Percentiles rank a stretch among this genome's conserved stretches.
phyloP scores from a whole-genome alignment of 257 asterid genomes.

The Salvia rosmarinus region DNA sequence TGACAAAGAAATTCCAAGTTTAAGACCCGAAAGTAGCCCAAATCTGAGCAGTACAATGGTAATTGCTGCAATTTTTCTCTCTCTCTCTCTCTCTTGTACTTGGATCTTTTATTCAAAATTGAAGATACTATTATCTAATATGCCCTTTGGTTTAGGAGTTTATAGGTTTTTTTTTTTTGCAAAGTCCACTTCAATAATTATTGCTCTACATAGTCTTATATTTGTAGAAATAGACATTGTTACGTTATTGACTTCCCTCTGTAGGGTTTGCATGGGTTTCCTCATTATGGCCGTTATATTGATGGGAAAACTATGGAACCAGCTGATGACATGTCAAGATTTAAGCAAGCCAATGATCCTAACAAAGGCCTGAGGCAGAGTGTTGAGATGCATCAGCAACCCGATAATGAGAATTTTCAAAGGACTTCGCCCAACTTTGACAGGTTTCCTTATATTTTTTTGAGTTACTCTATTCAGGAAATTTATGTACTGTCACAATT shows the following conservation, averaged over 20 bases:
- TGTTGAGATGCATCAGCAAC: slow-evolving; percentile 44
- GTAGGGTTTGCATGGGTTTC: slow-evolving; percentile 56
- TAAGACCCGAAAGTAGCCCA: slow-evolving; percentile 50
- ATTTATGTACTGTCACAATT: slow-evolving; percentile 4
- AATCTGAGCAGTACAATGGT: slow-evolving; percentile 69
- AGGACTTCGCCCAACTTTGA: slow-evolving; percentile 47
- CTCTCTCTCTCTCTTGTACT: slow-evolving; percentile 19
- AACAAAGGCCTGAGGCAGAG: slow-evolving; percentile 42
- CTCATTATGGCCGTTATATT: slow-evolving; percentile 48
- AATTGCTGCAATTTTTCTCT: slow-evolving; percentile 29
- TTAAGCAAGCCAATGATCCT: slow-evolving; percentile 53
- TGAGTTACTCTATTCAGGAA: background rate
- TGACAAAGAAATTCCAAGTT: slow-evolving; percentile 51
- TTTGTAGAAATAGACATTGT: slow-evolving; percentile 18
- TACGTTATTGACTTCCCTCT: slow-evolving; percentile 33
- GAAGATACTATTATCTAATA: slow-evolving; percentile 15
- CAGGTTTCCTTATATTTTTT: slow-evolving; percentile 53
- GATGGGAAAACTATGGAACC: slow-evolving; percentile 54
- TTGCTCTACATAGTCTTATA: slow-evolving; percentile 1
- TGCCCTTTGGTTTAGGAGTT: slow-evolving; percentile 20
- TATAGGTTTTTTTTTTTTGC: background rate
- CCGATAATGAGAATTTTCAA: slow-evolving; percentile 40
- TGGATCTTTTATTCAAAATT: slow-evolving; percentile 22
- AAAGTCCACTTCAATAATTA: background rate
- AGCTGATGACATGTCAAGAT: slow-evolving; percentile 47